Conservation (phyloP, 1,284 basidiomycete species). For the Boletus hoseneyae region DNA sequence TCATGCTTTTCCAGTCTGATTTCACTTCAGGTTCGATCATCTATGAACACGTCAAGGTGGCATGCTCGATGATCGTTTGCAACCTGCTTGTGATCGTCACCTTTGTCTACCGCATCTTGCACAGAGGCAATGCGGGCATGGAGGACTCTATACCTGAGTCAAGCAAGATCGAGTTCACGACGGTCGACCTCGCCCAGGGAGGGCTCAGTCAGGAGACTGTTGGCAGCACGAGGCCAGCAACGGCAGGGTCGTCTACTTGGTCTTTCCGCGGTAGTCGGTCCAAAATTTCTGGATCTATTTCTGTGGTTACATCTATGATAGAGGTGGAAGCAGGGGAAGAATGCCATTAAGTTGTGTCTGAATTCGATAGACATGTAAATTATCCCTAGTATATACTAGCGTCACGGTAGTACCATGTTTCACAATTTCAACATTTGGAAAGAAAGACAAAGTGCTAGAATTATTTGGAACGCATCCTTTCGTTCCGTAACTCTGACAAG, state of each 20-base stretch:
- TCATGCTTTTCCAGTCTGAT: background rate
- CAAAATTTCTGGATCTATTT: background rate
- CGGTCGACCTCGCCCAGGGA: background rate
- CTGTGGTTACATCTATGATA: background rate
- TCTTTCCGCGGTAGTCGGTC: background rate
- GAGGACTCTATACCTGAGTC: slow-evolving; percentile 1
- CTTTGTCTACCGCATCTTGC: slow-evolving; percentile 22
- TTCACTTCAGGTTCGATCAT: slow-evolving; percentile 17
- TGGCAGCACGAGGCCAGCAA: background rate
- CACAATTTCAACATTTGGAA: too few relatives aligned
- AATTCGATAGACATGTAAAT: too few relatives aligned
- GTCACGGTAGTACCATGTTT: too few relatives aligned
- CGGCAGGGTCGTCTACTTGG: background rate
- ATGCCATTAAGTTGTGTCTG: too few relatives aligned
- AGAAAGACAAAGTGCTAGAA: too few relatives aligned
- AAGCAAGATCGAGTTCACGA: slow-evolving; percentile 9
- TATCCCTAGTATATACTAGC: too few relatives aligned
- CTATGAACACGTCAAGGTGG: slow-evolving; percentile 26
- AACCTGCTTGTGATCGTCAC: slow-evolving; percentile 29
- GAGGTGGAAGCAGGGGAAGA: background rate
- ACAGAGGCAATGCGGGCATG: background rate
- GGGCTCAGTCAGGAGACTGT: background rate
- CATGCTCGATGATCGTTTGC: slow-evolving; percentile 27
- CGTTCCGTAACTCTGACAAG: too few relatives aligned
- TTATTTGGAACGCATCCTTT: too few relatives aligned